Evolutionary conservation across 768 basidiomycete species (phyloP).

Genomic region (Tricholoma hemisulphureum): DNA sequence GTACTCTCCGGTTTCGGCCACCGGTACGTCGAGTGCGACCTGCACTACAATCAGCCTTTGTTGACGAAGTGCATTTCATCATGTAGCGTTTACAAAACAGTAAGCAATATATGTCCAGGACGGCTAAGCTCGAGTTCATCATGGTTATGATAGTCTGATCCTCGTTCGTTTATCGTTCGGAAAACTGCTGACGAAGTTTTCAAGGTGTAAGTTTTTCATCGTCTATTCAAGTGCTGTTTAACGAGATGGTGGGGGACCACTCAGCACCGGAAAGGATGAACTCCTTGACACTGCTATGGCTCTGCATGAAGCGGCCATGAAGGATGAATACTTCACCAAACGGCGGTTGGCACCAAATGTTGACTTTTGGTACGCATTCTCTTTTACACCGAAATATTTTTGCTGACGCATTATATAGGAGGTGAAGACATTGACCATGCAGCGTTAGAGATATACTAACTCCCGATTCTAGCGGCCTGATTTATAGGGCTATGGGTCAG

Average conservation of each 20-base stretch:
- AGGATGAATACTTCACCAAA: conserved; percentile 85
- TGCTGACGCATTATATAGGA: conserved; percentile 42
- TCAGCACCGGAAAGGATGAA: conserved; percentile 80
- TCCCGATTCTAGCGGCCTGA: conserved; percentile 59
- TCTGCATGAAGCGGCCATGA: conserved; percentile 84
- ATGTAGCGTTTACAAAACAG: conserved; percentile 71
- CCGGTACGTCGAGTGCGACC: conserved; percentile 42
- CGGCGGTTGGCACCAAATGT: conserved; percentile 86
- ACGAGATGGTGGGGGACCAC: neutral
- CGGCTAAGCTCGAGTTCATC: neutral
- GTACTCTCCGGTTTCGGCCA: conserved; percentile 91
- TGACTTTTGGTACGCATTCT: conserved; percentile 72
- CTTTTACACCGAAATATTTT: conserved; percentile 6
- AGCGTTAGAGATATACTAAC: conserved; percentile 10
- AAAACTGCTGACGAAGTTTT: conserved; percentile 93
- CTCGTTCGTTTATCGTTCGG: conserved; percentile 86
- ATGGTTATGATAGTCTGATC: conserved; percentile 67
- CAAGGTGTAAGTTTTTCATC: conserved; percentile 54
- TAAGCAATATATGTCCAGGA: conserved; percentile 25
- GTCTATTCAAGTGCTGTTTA: neutral
- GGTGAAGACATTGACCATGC: too few relatives aligned
- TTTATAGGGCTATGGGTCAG: conserved; percentile 89
- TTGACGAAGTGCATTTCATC: neutral
- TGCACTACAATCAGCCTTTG: neutral
- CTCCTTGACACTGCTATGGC: conserved; percentile 87